Evolutionary conservation across 1,139 yeast genomes (phyloP), one percentile per base, ranked within the genome.

Genomic region (Candida glucosophila): DNA sequence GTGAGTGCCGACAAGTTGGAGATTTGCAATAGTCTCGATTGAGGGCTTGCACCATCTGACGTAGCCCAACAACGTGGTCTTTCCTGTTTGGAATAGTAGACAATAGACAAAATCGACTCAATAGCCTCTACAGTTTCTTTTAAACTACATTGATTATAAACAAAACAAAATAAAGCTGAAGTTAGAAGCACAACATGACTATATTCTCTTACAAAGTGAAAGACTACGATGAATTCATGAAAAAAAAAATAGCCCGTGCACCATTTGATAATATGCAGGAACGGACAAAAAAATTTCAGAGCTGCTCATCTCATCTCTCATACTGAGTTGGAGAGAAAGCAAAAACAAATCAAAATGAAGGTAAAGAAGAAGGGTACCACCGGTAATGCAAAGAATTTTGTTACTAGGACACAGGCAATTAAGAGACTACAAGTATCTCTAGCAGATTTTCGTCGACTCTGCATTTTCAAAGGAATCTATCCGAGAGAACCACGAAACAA

Each of bases 401-500:
- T 90, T 49, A 88, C 97, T 32, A 73, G 99, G 58, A 80, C 96
- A 2, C 95, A 85, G 55, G 99, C 99, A 4, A 82, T 90, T 32
- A 79, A 81, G 55, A 85, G 79, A 52, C 66, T 90, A 36, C 98
- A 90, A 57, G 81, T 92, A 24, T 81, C 97, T 2, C 67, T 92
- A 33, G 96, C 97, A n/a, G 98, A 90, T 58, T 90, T 90, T 73
- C 81, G 98, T 61, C 74, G 97, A 49, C 70, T 90, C 47, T 90
- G 98, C 69, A 90, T 90, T 51, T 85, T 90, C 71, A 90, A 90
- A 54, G 99, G 99, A 25, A 79, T 80, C 35, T 80, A 78, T 53
- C 99, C 99, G 30, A 73, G 99, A 52, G 98, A 90, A 52, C 97
- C 98, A 27, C 69, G 92, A 46, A 86, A 83, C 57, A 88, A 86